phyloP scores from a whole-genome alignment of 2,329 filamentous ascomycete species.

The Penicillium sp. region DNA sequence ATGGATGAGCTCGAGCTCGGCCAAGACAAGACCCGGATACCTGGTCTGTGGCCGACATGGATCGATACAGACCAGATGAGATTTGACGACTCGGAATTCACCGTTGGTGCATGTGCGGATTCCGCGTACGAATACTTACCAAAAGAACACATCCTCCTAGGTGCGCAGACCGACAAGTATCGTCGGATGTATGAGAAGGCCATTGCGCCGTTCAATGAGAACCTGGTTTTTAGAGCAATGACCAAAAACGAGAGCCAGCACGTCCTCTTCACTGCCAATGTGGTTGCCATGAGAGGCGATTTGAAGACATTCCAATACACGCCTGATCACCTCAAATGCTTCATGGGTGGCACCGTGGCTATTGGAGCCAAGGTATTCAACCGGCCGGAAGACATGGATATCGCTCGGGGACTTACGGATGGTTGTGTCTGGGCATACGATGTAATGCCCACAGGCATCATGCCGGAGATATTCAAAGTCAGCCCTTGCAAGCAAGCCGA shows the following conservation, averaged over 20 bases:
- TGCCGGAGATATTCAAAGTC: conserved; percentile 58
- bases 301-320: conserved; percentile 32
- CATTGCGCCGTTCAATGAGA: conserved; percentile 38
- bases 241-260: conserved; percentile 36
- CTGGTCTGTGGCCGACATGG: conserved; percentile 74
- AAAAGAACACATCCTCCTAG: conserved; percentile 47
- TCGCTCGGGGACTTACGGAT: conserved; percentile 56
- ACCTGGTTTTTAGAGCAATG: conserved; percentile 47
- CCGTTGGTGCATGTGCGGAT: conserved; percentile 47
- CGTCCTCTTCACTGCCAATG: conserved; percentile 41
- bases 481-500: conserved; percentile 46
- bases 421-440: conserved; percentile 62
- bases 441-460: conserved; percentile 55
- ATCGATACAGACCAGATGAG: conserved; percentile 55
- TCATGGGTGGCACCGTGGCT: conserved; percentile 59
- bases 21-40: conserved; percentile 66
- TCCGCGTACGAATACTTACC: conserved; percentile 51
- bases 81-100: conserved; percentile 37
- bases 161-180: conserved; percentile 42
- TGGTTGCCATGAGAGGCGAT: conserved; percentile 18
- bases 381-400: conserved; percentile 51
- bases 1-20: conserved; percentile 71
- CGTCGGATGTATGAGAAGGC: conserved; percentile 43
- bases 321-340: conserved; percentile 58
- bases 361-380: conserved; percentile 57